Conservation (phyloP, 2,329 filamentous ascomycete genomes). For the Alternaria triticina region DNA sequence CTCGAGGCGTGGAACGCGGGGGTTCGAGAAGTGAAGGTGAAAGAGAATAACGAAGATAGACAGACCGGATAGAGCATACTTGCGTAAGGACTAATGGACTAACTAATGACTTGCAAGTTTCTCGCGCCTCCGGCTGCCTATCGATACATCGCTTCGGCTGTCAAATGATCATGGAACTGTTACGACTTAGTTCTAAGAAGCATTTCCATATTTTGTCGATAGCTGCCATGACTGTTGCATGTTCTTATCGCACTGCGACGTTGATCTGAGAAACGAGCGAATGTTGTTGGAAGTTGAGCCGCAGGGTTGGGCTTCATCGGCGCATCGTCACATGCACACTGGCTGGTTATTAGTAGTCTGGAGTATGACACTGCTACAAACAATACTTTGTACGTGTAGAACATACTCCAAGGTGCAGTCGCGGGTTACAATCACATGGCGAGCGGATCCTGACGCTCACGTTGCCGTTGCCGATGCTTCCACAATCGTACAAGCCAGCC, state of each 20-base stretch:
- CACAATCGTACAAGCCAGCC: not conserved
- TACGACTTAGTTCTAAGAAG: not conserved
- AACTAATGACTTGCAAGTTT: not conserved
- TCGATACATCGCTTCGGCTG: not conserved
- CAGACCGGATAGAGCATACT: not conserved
- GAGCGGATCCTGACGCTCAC: not conserved
- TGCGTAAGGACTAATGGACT: not conserved
- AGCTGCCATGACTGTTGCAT: not conserved
- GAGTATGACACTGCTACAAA: not conserved
- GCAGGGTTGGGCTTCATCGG: not conserved
- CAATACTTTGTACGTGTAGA: not conserved
- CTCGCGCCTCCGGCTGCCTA: not conserved
- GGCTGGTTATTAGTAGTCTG: not conserved
- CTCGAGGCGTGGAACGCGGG: not conserved
- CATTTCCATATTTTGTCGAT: not conserved
- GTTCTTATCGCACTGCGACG: not conserved
- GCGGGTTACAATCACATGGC: not conserved
- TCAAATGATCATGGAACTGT: not conserved
- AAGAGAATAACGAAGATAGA: not conserved
- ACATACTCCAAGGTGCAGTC: not conserved
- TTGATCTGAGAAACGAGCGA: not conserved
- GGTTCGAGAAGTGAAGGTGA: not conserved
- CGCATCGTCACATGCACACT: not conserved
- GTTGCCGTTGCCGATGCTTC: not conserved
- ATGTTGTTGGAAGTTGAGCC: not conserved